Evolutionary conservation across 2,329 filamentous ascomycete species (phyloP).

Genomic region (Pseudogymnoascus sp.): DNA sequence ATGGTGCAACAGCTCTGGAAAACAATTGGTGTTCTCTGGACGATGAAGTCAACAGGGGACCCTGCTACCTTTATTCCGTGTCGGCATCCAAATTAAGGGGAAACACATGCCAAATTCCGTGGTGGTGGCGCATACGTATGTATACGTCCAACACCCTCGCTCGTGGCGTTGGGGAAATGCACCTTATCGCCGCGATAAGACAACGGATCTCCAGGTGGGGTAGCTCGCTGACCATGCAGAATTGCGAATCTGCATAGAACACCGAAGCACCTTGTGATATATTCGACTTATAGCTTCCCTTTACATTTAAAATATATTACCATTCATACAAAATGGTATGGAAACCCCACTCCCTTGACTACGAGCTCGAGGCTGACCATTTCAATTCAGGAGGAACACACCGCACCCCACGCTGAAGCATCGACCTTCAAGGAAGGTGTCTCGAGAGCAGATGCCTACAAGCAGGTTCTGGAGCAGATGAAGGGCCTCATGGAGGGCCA

Average conservation of each 20-base stretch:
- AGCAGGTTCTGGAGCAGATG: constrained; percentile 64
- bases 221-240: not conserved
- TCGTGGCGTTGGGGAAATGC: not conserved
- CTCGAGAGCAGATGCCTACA: constrained; percentile 64
- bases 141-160: not conserved
- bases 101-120: not conserved
- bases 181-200: not conserved
- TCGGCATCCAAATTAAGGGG: not conserved
- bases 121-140: not conserved
- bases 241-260: not conserved
- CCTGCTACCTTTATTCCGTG: not conserved
- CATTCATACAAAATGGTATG: not conserved
- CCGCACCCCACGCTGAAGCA: constrained; percentile 57
- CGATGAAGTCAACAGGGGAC: not conserved
- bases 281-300: not conserved
- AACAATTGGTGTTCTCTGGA: not conserved
- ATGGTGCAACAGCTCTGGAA: not conserved
- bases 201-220: not conserved
- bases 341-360: not conserved
- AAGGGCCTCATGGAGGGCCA: constrained; percentile 63
- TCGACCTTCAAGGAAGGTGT: constrained; percentile 62
- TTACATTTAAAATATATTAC: not conserved
- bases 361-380: not conserved
- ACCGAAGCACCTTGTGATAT: not conserved
- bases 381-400: not conserved